These are phyloP conservation scores for Phyllachora maydis DNA, from an alignment of 2,329 filamentous ascomycete genomes.

Conservation along the genomic window DNA sequence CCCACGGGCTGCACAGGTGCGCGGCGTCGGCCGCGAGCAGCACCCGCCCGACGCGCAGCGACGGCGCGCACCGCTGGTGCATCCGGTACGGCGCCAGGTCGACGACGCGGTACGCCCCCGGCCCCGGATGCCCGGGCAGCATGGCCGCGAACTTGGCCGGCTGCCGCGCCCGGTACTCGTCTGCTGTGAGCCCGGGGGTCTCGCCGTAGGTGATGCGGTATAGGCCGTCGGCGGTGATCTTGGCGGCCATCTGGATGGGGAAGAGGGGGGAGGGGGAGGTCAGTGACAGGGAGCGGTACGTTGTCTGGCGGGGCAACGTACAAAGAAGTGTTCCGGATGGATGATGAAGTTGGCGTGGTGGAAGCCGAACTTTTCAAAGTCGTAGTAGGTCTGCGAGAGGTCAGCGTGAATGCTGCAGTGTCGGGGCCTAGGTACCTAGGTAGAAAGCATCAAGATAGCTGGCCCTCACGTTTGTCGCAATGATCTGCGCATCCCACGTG, in stretches of 20 bases:
- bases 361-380: constrained; percentile 32
- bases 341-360: constrained; percentile 39
- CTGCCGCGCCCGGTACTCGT: constrained; percentile 30
- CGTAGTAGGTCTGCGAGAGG: constrained; percentile 43
- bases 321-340: constrained; percentile 35
- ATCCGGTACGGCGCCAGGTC: constrained; percentile 39
- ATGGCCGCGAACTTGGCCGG: constrained; percentile 33
- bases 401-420: too few relatives aligned
- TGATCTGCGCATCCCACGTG: constrained; percentile 37
- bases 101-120: constrained; percentile 31
- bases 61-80: constrained; percentile 36
- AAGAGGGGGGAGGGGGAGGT: background rate
- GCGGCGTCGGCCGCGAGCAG: constrained; percentile 39
- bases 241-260: constrained; percentile 31
- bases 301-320: constrained; percentile 7
- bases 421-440: background rate
- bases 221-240: constrained; percentile 33
- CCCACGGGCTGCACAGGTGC: constrained; percentile 32
- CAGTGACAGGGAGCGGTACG: background rate
- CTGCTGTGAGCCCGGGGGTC: constrained; percentile 23
- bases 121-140: constrained; percentile 36
- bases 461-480: constrained; percentile 35
- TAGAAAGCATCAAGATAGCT: too few relatives aligned
- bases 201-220: constrained; percentile 47
- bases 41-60: constrained; percentile 34